These are phyloP conservation scores for Magnusiomyces magnusii DNA, from an alignment of 1,139 yeast genomes.

Conservation along the genomic window DNA sequence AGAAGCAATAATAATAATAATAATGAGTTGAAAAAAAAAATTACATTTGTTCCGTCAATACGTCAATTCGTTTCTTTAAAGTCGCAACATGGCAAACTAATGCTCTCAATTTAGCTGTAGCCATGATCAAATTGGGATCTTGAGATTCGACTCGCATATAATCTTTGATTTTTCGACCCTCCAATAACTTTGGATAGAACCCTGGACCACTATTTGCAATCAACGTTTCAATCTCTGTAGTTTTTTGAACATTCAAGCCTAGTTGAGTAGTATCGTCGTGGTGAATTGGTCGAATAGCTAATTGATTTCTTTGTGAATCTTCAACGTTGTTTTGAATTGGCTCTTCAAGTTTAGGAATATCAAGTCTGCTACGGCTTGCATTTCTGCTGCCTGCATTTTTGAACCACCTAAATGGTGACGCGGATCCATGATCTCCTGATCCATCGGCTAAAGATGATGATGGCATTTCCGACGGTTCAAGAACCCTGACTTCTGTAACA, in stretches of 20 bases:
- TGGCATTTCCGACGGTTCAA: constrained; percentile 16
- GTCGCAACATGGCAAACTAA: constrained; percentile 33
- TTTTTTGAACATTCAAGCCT: not conserved
- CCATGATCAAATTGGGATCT: constrained; percentile 41
- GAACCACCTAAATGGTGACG: not conserved
- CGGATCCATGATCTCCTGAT: constrained; percentile 20
- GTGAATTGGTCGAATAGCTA: too few relatives aligned
- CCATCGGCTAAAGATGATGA: constrained; percentile 9
- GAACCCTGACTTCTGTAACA: constrained; percentile 25
- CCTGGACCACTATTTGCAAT: constrained; percentile 11
- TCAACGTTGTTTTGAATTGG: too few relatives aligned
- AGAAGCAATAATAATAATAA: not conserved
- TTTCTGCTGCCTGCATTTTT: not conserved
- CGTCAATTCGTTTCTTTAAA: constrained; percentile 31
- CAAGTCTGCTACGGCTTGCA: too few relatives aligned
- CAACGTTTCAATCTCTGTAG: not conserved
- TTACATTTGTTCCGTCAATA: not conserved
- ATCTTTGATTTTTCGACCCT: constrained; percentile 38
- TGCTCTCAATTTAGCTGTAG: constrained; percentile 37
- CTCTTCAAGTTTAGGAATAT: too few relatives aligned
- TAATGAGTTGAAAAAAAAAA: not conserved
- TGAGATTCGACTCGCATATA: constrained; percentile 38
- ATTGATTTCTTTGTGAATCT: too few relatives aligned
- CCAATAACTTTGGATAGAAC: constrained; percentile 25
- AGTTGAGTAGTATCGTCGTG: too few relatives aligned